These are phyloP conservation scores for Staphylotrichum longicolle DNA, from an alignment of 495 filamentous ascomycete genomes.

Conservation along the genomic window DNA sequence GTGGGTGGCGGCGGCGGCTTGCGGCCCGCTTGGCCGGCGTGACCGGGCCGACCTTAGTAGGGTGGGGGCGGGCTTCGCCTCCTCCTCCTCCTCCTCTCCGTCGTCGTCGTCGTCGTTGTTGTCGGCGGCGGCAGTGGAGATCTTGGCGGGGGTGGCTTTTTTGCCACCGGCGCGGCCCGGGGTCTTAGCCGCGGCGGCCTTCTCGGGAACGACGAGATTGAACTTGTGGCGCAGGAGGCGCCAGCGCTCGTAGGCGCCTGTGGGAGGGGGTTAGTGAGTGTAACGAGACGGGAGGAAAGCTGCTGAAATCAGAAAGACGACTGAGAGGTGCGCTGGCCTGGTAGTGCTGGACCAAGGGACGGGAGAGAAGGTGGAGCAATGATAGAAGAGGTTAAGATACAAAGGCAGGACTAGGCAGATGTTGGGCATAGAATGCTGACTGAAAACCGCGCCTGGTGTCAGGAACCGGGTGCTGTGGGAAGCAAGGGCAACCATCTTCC, in stretches of 20 bases:
- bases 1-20: not conserved
- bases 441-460: no score
- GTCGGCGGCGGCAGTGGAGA: not conserved
- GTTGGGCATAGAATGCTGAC: no score
- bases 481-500: no score
- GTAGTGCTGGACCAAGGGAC: no score
- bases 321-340: no score
- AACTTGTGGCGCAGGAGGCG: constrained; percentile 16
- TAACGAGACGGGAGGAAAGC: no score
- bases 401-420: no score
- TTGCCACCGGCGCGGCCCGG: not conserved
- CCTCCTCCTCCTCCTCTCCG: not conserved
- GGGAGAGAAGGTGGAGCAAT: no score
- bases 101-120: not conserved
- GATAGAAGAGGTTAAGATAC: no score
- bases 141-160: not conserved
- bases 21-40: constrained; percentile 12
- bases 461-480: no score
- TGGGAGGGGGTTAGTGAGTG: constrained; percentile 3
- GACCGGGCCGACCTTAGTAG: not conserved
- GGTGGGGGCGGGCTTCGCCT: not conserved
- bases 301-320: not conserved
- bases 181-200: not conserved
- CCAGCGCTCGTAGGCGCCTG: constrained; percentile 18
- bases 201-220: not conserved